Conservation (phyloP, 2,329 filamentous ascomycete species). For the Sclerotinia subarctica region DNA sequence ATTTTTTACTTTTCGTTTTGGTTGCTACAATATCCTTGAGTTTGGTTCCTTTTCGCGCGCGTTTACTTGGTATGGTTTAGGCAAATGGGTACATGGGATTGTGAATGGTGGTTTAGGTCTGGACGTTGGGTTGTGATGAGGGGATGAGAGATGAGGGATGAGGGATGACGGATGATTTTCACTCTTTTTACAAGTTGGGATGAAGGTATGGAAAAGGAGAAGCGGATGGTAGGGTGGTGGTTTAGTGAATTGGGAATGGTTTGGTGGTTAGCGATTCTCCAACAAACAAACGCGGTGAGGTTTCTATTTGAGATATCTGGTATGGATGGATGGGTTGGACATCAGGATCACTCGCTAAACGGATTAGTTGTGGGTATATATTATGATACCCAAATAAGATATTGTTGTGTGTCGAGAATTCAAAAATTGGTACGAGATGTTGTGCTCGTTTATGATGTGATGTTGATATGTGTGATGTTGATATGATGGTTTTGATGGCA, state of each 20-base stretch:
- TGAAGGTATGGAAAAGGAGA: conserved; percentile 5
- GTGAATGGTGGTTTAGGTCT: conserved; percentile 6
- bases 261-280: conserved; percentile 6
- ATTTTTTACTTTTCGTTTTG: conserved; percentile 20
- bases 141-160: conserved; percentile 10
- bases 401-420: not conserved
- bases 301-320: conserved; percentile 8
- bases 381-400: conserved; percentile 18
- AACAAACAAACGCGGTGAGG: not conserved
- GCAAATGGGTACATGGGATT: conserved; percentile 6
- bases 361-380: conserved; percentile 19
- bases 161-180: conserved; percentile 13
- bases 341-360: not conserved
- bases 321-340: conserved; percentile 9
- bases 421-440: not conserved
- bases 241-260: not conserved
- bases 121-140: conserved; percentile 14
- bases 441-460: not conserved
- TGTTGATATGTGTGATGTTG: not conserved
- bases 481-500: too few relatives aligned
- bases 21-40: conserved; percentile 12
- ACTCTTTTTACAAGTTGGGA: conserved; percentile 14
- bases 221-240: not conserved
- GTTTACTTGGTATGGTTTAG: conserved; percentile 2
- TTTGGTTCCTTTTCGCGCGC: conserved; percentile 14